Evolutionary conservation across 495 filamentous ascomycete genomes (phyloP), one percentile per base, ranked within the genome.

Genomic region (Trichoderma gamsii): DNA sequence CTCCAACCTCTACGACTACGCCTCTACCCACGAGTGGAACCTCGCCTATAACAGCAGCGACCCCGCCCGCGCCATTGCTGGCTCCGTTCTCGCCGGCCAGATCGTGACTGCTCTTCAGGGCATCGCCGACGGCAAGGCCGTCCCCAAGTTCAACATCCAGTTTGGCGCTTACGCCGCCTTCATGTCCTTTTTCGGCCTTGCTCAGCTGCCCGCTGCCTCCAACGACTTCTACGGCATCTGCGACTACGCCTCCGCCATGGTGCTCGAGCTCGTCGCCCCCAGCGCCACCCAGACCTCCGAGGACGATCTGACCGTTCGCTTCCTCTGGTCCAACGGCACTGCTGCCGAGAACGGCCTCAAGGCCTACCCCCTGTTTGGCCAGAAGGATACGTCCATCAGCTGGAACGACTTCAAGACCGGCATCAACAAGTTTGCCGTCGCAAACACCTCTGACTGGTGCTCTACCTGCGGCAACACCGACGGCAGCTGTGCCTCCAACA

Each of bases 301-400:
- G 13, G 65, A 66, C 18, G 82, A 91, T 56, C 81, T 94, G 46
- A 86, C 81, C 69, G 88, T 96, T 38, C 86, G 92, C 49, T 92
- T 93, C 78, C 77, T 90, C 13, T 86, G 93, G 52, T 84, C 86
- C 71, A 96, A 96, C 74, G 90, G 89, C 56, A 90, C 90, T 16
- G 83, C 83, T n/a, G 76, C 81, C 23, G 77, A 75, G 8, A 72
- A 73, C 65, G 74, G 79, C 29, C 84, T 89, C 8, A 70, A 66
- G 2, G 72, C 80, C 4, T 93, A 86, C 76, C 87, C 90, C 4
- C 81, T 96, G 4, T 94, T 96, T 71, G 86, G 86, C 29, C 78
- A 79, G 68, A 73, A 76, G 7, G 79, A 83, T 65, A 79, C 76
- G 6, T 75, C 79, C 9, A 74, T 94, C 23, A 77, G 83, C 23